A percentile compares a stretch with the other conserved stretches of the same genome.
Conservation (phyloP, 257 asterid species). For the Rhazya stricta region DNA sequence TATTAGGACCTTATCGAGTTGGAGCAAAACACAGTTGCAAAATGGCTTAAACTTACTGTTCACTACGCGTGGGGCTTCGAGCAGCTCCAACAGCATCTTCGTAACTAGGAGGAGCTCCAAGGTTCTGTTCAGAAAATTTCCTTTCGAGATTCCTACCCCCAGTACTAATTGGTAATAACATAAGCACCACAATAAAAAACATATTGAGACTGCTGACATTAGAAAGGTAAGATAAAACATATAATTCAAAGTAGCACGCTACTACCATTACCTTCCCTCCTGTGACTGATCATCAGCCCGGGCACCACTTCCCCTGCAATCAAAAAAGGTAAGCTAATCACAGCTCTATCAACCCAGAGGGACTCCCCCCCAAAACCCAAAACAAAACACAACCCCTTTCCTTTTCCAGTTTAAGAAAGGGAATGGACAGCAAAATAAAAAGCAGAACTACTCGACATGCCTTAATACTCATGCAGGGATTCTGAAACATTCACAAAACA, state of each 20-base stretch:
- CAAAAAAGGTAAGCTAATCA: slow-evolving; percentile 5
- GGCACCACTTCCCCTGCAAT: slow-evolving; percentile 63
- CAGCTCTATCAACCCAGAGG: background rate
- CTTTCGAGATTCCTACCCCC: slow-evolving; percentile 42
- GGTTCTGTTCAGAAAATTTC: slow-evolving; percentile 63
- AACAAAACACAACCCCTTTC: too few species aligned
- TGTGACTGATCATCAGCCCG: slow-evolving; percentile 69
- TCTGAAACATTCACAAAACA: background rate
- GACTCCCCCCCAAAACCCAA: background rate
- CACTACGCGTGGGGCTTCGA: slow-evolving; percentile 69
- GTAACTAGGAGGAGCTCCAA: slow-evolving; percentile 77
- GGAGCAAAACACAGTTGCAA: slow-evolving; percentile 18
- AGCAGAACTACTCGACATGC: background rate
- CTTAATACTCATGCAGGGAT: background rate
- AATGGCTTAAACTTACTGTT: slow-evolving; percentile 41
- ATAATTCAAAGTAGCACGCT: background rate
- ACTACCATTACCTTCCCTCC: slow-evolving; percentile 65
- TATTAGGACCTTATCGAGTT: slow-evolving; percentile 23
- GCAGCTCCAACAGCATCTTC: slow-evolving; percentile 72
- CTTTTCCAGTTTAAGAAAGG: background rate
- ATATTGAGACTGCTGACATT: background rate
- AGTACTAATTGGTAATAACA: slow-evolving; percentile 33
- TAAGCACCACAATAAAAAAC: background rate
- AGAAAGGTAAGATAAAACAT: background rate
- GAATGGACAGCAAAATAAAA: background rate